Base-by-base conservation (phyloP, 495 filamentous ascomycete species). In the Niebla homalea region DNA sequence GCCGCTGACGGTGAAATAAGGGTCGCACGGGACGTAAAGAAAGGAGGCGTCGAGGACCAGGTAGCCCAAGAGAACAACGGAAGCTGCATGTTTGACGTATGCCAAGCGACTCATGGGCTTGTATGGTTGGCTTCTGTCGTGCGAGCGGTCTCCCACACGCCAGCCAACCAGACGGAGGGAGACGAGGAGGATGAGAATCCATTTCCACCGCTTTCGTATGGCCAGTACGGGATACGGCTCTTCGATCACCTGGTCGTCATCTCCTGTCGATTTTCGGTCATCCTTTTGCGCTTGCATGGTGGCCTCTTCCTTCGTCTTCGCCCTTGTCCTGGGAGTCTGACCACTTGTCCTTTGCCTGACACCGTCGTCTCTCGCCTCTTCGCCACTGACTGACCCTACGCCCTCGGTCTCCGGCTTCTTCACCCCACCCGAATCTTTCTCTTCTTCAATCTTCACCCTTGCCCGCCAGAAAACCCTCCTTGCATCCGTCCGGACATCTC, bases 161-260 rank as follows among this genome's bases (percentile, higher is more conserved):
- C 57, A 60, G 10, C 50, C 51, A 1, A 37, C 38, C 20, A 57
- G 36, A 12, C 57, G 43, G 0, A 57, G 26, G 1, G 55, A 57
- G 18, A 57, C 29, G 15, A 60, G 23, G 18, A 60, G 46, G 1
- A 55, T 52, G 10, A 51, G 29, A 4, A 60, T 55, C 57, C 57
- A 60, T 5, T 32, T 35, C n/a, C 57, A 32, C 19, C 57, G 46
- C 22, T 5, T 37, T 35, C 45, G 36, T 0, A 21, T 12, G 6
- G 52, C 36, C 4, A 5, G 32, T 10, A 36, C 23, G 1, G 57
- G 57, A 48, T 60, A 60, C 12, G 19, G n/a, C 40, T 60, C 54
- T 43, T 60, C 57, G n/a, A 45, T 29, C 1, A 46, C 12, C 3
- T 32, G 8, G 7, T 35, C 44, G 14, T 26, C 22, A 29, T 48